Percentiles rank a stretch among this genome's conserved stretches.
Evolutionary conservation across 2,329 filamentous ascomycete genomes (phyloP).

Genomic region (Penicillium sp.): DNA sequence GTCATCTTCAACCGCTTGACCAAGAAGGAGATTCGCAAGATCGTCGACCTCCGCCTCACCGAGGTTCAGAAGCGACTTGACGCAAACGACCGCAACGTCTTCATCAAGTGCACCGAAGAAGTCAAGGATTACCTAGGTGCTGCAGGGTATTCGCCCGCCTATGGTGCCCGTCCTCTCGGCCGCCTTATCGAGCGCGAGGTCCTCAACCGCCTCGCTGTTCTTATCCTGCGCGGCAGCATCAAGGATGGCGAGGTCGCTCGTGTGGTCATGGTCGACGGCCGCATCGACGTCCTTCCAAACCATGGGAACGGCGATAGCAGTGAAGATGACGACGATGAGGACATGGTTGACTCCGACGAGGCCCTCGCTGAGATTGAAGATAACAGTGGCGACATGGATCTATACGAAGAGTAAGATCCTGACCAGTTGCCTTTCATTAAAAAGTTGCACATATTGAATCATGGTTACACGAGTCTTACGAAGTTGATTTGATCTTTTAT

Average conservation of each 20-base stretch:
- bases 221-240: slow-evolving; percentile 81
- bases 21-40: slow-evolving; percentile 82
- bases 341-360: slow-evolving; percentile 72
- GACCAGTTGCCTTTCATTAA: background rate
- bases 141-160: slow-evolving; percentile 90
- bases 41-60: slow-evolving; percentile 80
- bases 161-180: slow-evolving; percentile 82
- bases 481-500: background rate
- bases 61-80: slow-evolving; percentile 92
- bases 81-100: slow-evolving; percentile 77
- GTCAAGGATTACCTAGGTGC: slow-evolving; percentile 90
- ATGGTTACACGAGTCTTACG: background rate
- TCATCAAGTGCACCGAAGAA: slow-evolving; percentile 74
- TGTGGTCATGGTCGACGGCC: slow-evolving; percentile 73
- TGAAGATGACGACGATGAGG: slow-evolving; percentile 55
- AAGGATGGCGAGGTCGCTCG: slow-evolving; percentile 78
- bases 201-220: slow-evolving; percentile 83
- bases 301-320: slow-evolving; percentile 56
- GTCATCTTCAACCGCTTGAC: slow-evolving; percentile 99
- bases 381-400: slow-evolving; percentile 55
- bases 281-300: slow-evolving; percentile 77
- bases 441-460: background rate
- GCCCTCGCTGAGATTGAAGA: slow-evolving; percentile 67
- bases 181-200: slow-evolving; percentile 96
- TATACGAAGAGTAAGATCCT: slow-evolving; percentile 51